A percentile compares a stretch with the other conserved stretches of the same genome.
Evolutionary conservation across 2,329 filamentous ascomycete genomes (phyloP).

Genomic region (Amylocarpus encephaloides): DNA sequence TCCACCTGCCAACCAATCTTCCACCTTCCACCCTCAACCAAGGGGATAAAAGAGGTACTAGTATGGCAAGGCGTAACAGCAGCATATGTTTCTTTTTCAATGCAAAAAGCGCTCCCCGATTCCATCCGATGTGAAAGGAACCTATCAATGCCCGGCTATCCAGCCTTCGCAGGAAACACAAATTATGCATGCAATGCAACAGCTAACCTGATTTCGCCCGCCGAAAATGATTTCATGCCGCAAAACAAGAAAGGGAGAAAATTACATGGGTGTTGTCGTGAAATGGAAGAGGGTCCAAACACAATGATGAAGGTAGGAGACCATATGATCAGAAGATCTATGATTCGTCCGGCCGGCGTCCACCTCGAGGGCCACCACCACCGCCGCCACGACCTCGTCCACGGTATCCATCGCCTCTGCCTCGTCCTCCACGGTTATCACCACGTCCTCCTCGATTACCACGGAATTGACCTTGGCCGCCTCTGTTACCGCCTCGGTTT

Average conservation of each 20-base stretch:
- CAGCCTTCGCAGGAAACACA: conserved; percentile 6
- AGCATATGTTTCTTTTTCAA: neutral
- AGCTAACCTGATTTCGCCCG: conserved; percentile 15
- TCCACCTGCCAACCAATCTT: neutral
- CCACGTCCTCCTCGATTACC: conserved; percentile 45
- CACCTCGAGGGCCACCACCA: conserved; percentile 19
- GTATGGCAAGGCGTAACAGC: neutral
- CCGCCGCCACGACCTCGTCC: conserved; percentile 23
- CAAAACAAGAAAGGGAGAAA: conserved; percentile 24
- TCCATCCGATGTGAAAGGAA: neutral
- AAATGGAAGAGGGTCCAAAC: conserved; percentile 6
- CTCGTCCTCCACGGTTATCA: conserved; percentile 42
- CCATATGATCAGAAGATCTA: conserved; percentile 7
- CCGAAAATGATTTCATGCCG: conserved; percentile 16
- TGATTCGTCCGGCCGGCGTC: conserved; percentile 22
- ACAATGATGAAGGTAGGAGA: conserved; percentile 1
- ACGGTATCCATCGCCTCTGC: conserved; percentile 41
- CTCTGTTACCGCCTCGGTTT: conserved; percentile 30
- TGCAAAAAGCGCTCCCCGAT: neutral
- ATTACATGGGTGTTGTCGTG: conserved; percentile 18
- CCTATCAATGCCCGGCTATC: conserved; percentile 4
- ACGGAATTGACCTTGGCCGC: conserved; percentile 46
- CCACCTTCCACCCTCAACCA: neutral
- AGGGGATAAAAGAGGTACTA: neutral
- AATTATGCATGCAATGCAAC: conserved; percentile 9